Conservation (phyloP, 345 rosid genomes). For the Corymbia maculata region DNA sequence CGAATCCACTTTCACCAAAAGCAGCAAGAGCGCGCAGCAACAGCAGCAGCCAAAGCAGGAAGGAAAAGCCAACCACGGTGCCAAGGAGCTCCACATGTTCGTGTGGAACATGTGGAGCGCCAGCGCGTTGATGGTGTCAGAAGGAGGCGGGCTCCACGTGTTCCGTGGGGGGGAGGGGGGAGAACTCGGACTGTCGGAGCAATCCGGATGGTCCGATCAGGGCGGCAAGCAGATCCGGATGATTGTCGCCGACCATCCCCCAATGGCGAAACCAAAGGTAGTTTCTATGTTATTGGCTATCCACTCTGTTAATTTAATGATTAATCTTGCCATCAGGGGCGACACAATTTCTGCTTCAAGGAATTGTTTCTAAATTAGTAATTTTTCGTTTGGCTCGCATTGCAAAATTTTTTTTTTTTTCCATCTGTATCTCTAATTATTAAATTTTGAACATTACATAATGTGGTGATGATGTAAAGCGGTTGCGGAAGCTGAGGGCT, state of each 20-base stretch:
- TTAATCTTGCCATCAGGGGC: background rate
- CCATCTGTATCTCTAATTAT: background rate
- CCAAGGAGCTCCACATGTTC: conserved; percentile 93
- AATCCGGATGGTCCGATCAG: conserved; percentile 70
- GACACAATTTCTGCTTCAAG: background rate
- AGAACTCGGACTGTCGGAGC: conserved; percentile 46
- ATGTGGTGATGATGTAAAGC: conserved; percentile 6
- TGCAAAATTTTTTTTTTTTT: background rate
- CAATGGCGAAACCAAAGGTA: conserved; percentile 69
- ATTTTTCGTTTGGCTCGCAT: background rate
- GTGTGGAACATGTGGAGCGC: conserved; percentile 67
- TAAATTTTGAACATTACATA: background rate
- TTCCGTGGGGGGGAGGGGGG: conserved; percentile 30
- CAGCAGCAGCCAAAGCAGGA: conserved; percentile 4
- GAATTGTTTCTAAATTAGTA: background rate
- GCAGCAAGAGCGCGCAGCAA: background rate
- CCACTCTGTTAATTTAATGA: no score
- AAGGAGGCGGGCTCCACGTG: conserved; percentile 54
- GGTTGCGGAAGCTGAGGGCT: conserved; percentile 35
- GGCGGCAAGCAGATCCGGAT: conserved; percentile 89
- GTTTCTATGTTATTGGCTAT: no score
- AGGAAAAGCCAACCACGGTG: conserved; percentile 54
- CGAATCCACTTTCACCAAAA: conserved; percentile 19
- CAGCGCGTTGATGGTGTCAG: conserved; percentile 74
- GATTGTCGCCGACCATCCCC: conserved; percentile 51